Evolutionary conservation across 441 rosid species (phyloP), one percentile per base, ranked within the genome.

Genomic region (Euphorbia celastroides): DNA sequence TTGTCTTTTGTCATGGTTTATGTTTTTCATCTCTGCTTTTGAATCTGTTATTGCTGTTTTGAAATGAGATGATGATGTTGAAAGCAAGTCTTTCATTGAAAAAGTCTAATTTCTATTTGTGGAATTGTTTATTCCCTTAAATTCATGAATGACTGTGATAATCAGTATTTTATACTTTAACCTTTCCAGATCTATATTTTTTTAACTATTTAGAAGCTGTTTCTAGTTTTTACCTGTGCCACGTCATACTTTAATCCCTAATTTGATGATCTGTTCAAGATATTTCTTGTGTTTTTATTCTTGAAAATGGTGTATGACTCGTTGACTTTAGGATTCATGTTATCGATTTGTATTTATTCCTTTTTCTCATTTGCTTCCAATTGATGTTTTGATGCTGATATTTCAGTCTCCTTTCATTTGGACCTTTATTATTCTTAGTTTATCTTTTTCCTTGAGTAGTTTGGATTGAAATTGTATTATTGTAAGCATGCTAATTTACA

Each of bases 31-130:
- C 6, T 17, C 54, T 25, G 8, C 28, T 25, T 44, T 82, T 78
- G 36, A 74, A 1, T 73, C 63, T 60, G 16, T 77, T 82, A 23
- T 77, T 55, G n/a, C 17, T 26, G 23, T 55, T 20, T 14, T 30
- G 17, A 10, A 10, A 10, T 44, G 3, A 14, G 12, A 14, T 60
- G 17, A n/a, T 16, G 44, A 41, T 32, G 22, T 11, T 62, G 36
- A 22, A 19, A 42, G 65, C 25, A 7, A 12, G 22, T 14, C 31
- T 19, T 19, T 25, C 31, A 56, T 62, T 28, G 10, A 55, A 26
- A 31, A 7, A 17, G 19, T 27, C 31, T 14, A n/a, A 26, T 27
- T 30, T 57, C 32, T 57, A 27, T 27, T 27, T 13, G 6, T 57
- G 32, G n/a, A 30, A 8, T 23, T 25, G 16, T 63, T 25, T 20